Percentiles rank a stretch among this genome's conserved stretches.
These are phyloP conservation scores for Epichloe glyceriae DNA, from an alignment of 2,329 filamentous ascomycete species.

Conservation along the genomic window DNA sequence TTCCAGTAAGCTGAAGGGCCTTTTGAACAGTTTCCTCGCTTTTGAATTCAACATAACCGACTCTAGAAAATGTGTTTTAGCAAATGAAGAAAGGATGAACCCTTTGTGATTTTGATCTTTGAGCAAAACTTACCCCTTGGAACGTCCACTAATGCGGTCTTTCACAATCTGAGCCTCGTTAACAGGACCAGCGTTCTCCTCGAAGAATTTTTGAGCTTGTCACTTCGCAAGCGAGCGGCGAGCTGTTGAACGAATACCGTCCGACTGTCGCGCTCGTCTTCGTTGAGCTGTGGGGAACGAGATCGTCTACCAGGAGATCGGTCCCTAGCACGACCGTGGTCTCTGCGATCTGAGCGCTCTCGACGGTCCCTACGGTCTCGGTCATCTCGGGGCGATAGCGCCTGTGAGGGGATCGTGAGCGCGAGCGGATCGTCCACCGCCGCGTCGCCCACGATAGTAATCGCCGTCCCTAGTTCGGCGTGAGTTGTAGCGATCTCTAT, in stretches of 20 bases:
- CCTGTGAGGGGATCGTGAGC: conserved; percentile 57
- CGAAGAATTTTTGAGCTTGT: conserved; percentile 92
- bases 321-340: conserved; percentile 40
- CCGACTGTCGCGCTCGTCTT: conserved; percentile 91
- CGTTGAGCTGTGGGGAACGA: conserved; percentile 63
- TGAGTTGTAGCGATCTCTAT: conserved; percentile 61
- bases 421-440: conserved; percentile 44
- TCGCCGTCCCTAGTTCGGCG: conserved; percentile 64
- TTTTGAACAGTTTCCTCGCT: conserved; percentile 85
- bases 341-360: conserved; percentile 33
- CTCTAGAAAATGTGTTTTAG: conserved; percentile 38
- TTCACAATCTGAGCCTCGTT: conserved; percentile 98
- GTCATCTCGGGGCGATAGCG: conserved; percentile 43
- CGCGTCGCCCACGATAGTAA: conserved; percentile 44
- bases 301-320: conserved; percentile 29
- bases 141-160: conserved; percentile 89
- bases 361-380: conserved; percentile 37
- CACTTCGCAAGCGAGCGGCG: conserved; percentile 81
- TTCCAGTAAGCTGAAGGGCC: conserved; percentile 95
- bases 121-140: conserved; percentile 65
- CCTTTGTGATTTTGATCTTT: background rate
- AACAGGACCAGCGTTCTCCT: conserved; percentile 86
- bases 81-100: too few species aligned
- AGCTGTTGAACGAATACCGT: conserved; percentile 98
- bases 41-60: conserved; percentile 98